Evolutionary conservation across 129 eudicot genomes (phyloP), one percentile per base, ranked within the genome.

Genomic region (Lonicera japonica): DNA sequence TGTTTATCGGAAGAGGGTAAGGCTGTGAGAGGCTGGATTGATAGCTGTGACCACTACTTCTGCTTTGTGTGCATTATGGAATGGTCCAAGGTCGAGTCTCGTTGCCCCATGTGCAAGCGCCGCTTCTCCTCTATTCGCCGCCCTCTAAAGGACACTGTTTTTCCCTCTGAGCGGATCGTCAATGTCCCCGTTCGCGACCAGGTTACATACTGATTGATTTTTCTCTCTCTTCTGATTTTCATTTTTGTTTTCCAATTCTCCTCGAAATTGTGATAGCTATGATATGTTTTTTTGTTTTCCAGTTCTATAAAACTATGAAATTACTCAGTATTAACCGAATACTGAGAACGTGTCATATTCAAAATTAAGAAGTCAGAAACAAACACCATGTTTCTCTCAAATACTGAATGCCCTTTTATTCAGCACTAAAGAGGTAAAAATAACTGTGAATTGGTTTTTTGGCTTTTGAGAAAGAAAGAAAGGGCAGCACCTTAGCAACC

Each of bases 41-140:
- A 91, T 56, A 55, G 94, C 66, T 91, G 97, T 56, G 74, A 82
- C 15, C 97, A 91, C 69, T 83, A 78, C 58, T 87, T 83, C 65
- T 91, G 97, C 81, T 91, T 87, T 34, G 80, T 87, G 0, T 91
- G 97, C 70, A 84, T 91, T 46, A 84, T 87, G 83, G 97, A 91
- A 66, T 91, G 97, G 97, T 75, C 97, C 4, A 91, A 87, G 58
- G 75, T 91, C 1, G 97, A 87, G 71, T 91, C 97, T 56, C 83
- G 76, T 29, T 91, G 97, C 34, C 97, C 97, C 10, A 45, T 91
- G 6, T 91, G 97, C 71, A 91, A 85, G 74, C 82, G 83, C 21
- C 79, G 97, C n/a, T 90, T 90, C 65, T 51, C 78, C 15, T 23
- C 70, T 22, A 90, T 90, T 54, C 89, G 82, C 67, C 78, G 97